These are phyloP conservation scores for Phellopilus nigrolimitatus DNA, from an alignment of 1,284 basidiomycete genomes.

Conservation along the genomic window DNA sequence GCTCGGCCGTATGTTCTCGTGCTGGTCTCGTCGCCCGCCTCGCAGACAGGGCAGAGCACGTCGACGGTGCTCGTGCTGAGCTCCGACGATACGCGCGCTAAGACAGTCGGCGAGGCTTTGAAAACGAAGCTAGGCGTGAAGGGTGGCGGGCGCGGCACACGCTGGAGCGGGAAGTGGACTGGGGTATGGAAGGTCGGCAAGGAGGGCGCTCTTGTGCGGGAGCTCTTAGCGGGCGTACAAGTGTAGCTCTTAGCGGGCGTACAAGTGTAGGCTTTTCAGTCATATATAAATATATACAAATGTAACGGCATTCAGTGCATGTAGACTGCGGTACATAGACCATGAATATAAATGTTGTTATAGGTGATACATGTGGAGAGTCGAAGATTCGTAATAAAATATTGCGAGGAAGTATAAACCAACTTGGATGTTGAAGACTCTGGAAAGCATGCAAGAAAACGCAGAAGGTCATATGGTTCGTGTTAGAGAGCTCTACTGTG, in stretches of 20 bases:
- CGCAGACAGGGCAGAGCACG: slow-evolving; percentile 51
- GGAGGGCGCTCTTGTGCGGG: slow-evolving; percentile 38
- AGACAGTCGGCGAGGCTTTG: slow-evolving; percentile 52
- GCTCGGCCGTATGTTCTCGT: slow-evolving; percentile 42
- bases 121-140: slow-evolving; percentile 55
- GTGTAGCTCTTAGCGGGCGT: too few relatives aligned
- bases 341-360: too few relatives aligned
- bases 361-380: too few relatives aligned
- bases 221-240: slow-evolving; percentile 33
- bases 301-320: slow-evolving; percentile 17
- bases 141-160: slow-evolving; percentile 59
- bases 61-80: slow-evolving; percentile 49
- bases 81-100: slow-evolving; percentile 55
- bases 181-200: slow-evolving; percentile 41
- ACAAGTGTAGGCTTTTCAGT: too few relatives aligned
- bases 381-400: too few relatives aligned
- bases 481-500: background rate
- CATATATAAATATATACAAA: slow-evolving; percentile 10
- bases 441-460: background rate
- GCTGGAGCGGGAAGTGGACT: slow-evolving; percentile 66
- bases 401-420: background rate
- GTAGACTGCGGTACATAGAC: too few relatives aligned
- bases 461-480: background rate
- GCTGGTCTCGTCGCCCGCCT: slow-evolving; percentile 57
- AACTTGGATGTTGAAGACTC: background rate